phyloP scores from a whole-genome alignment of 495 filamentous ascomycete species.

The Glonium stellatum region DNA sequence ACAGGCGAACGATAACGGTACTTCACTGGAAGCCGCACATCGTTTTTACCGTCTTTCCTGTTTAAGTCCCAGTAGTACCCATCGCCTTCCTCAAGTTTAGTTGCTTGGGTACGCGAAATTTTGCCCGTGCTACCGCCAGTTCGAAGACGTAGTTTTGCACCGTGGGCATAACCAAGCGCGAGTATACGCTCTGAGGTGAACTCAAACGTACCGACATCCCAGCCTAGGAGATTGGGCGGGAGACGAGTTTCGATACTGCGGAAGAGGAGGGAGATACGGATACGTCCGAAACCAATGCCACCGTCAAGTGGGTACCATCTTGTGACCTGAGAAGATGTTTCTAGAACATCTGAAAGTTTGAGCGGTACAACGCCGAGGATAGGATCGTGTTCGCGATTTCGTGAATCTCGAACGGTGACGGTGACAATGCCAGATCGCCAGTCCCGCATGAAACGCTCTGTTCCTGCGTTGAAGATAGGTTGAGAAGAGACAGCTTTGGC shows the following conservation, averaged over 20 bases:
- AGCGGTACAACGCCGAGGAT: slow-evolving; percentile 86
- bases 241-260: slow-evolving; percentile 76
- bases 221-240: slow-evolving; percentile 75
- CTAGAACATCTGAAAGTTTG: slow-evolving; percentile 77
- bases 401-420: slow-evolving; percentile 76
- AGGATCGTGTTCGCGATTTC: slow-evolving; percentile 87
- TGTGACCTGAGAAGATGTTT: slow-evolving; percentile 74
- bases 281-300: slow-evolving; percentile 73
- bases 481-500: slow-evolving; percentile 85
- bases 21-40: slow-evolving; percentile 75
- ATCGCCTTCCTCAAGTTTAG: slow-evolving; percentile 50
- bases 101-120: slow-evolving; percentile 53
- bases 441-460: slow-evolving; percentile 89
- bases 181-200: slow-evolving; percentile 63
- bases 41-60: slow-evolving; percentile 47
- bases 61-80: slow-evolving; percentile 62
- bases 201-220: slow-evolving; percentile 91
- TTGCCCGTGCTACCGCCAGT: slow-evolving; percentile 79
- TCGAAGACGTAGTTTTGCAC: slow-evolving; percentile 62
- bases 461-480: slow-evolving; percentile 94
- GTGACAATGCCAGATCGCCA: slow-evolving; percentile 85
- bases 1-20: slow-evolving; percentile 82
- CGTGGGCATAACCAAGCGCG: slow-evolving; percentile 50
- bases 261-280: slow-evolving; percentile 85
- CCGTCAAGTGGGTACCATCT: slow-evolving; percentile 63